phyloP scores from a whole-genome alignment of 164 flowering plant species.

The Buxus sempervirens region DNA sequence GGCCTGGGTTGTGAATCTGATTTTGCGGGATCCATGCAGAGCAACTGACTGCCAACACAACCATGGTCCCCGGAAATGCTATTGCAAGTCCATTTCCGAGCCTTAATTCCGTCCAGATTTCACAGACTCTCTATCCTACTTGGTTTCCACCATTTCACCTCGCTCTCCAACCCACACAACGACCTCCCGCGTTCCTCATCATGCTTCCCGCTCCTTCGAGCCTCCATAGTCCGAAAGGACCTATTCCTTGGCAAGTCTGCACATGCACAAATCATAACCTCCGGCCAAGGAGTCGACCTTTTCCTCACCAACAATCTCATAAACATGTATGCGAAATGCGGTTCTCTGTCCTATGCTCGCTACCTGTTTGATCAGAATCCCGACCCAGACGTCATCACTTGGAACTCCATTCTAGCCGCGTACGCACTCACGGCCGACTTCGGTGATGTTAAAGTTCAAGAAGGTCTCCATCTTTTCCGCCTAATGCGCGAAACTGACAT shows the following conservation, averaged over 20 bases:
- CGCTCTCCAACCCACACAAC: conserved; percentile 6
- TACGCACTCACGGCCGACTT: conserved; percentile 28
- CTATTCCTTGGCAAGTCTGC: conserved; percentile 34
- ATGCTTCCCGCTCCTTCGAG: conserved; percentile 43
- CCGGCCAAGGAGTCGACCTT: conserved; percentile 23
- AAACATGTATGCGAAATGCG: conserved; percentile 44
- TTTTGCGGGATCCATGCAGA: no score
- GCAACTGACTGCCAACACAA: no score
- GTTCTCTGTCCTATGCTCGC: conserved; percentile 35
- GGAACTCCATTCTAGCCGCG: conserved; percentile 51
- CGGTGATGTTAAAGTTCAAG: conserved; percentile 11
- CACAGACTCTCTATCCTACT: background rate
- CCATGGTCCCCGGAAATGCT: conserved; percentile 14
- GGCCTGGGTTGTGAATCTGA: no score
- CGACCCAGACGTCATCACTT: conserved; percentile 41
- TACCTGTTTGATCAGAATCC: conserved; percentile 39
- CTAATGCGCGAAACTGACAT: conserved; percentile 17
- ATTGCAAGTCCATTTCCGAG: conserved; percentile 12
- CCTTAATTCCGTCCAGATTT: background rate
- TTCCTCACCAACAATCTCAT: conserved; percentile 54
- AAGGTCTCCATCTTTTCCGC: conserved; percentile 36
- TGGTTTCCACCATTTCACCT: conserved; percentile 11
- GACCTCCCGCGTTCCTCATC: conserved; percentile 19
- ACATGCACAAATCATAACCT: conserved; percentile 37
- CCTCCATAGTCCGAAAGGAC: conserved; percentile 33